Evolutionary conservation across 768 basidiomycete species (phyloP), one percentile per base, ranked within the genome.

Genomic region (Calocera viscosa): DNA sequence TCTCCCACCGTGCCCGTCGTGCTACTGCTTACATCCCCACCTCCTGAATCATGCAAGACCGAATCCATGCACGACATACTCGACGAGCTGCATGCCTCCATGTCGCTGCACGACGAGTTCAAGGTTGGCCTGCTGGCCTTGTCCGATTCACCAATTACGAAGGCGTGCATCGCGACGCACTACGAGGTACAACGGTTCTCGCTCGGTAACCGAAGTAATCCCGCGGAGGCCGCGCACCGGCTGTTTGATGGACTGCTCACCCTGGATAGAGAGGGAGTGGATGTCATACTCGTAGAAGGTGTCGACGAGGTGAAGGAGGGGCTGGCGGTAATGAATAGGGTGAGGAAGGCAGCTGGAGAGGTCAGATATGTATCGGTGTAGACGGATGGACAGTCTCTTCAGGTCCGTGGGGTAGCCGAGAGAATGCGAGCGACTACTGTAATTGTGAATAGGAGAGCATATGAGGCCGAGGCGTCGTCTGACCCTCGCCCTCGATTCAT

Each of bases 271-370:
- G 80, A 82, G 64, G 88, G 87, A 2, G 92, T 91, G 1, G 86
- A 91, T 72, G 72, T 86, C 64, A 95, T 98, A 70, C 74, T 95
- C 14, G 83, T 95, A 66, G 94, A 97, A 76, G 92, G 88, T 68
- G 81, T 94, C 10, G 76, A 80, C 40, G 91, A 96, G 75, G 83
- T 82, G 32, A 82, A 84, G 38, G 88, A 96, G 72, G 95, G 95
- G 0, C 76, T 96, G 32, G 95, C 95, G 5, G 84, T 97, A 32
- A 97, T 96, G 92, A 96, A 98, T 75, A 82, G 95, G 19, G 85
- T 94, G 28, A 83, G 83, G 69, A 97, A 97, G 74, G 94, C 95
- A 1, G 93, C 94, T 7, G 84, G 87, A 2, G 83, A 87, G 63
- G 71, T 70, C 11, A 68, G 68, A 39, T 79, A 78, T 77, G 68